Evolutionary conservation across 768 basidiomycete species (phyloP).

Genomic region (Lyophyllum atratum): DNA sequence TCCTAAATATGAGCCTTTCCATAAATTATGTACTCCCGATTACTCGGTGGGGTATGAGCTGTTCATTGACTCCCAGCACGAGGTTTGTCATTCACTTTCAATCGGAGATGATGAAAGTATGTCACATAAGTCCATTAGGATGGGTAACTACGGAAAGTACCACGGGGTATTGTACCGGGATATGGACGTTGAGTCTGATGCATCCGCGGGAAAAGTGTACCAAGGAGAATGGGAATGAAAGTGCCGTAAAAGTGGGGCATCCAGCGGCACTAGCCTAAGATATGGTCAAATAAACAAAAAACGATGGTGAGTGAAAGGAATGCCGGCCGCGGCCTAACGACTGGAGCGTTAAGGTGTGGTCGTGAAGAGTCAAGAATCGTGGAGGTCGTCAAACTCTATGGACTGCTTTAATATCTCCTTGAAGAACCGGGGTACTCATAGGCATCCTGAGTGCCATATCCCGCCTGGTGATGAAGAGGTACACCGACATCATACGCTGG

Average conservation of each 20-base stretch:
- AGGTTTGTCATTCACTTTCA: neutral
- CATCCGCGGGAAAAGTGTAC: slow-evolving; percentile 1
- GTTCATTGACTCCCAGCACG: no score
- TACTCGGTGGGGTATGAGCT: no score
- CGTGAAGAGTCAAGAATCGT: slow-evolving; percentile 6
- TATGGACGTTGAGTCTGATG: slow-evolving; percentile 2
- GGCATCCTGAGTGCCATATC: slow-evolving; percentile 38
- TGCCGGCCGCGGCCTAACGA: slow-evolving; percentile 9
- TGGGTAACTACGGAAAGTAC: slow-evolving; percentile 1
- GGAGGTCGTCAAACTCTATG: slow-evolving; percentile 1
- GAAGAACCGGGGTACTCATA: slow-evolving; percentile 32
- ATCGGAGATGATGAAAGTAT: neutral
- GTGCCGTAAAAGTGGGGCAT: slow-evolving; percentile 10
- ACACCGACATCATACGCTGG: slow-evolving; percentile 56
- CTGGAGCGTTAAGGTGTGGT: slow-evolving; percentile 2
- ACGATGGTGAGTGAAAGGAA: slow-evolving; percentile 18
- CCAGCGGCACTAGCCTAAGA: slow-evolving; percentile 31
- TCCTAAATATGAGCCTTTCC: slow-evolving; percentile 4
- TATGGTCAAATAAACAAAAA: slow-evolving; percentile 16
- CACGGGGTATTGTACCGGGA: slow-evolving; percentile 16
- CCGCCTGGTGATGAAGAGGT: slow-evolving; percentile 63
- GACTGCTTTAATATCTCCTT: slow-evolving; percentile 7
- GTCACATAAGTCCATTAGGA: slow-evolving; percentile 5
- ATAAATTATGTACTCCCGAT: no score
- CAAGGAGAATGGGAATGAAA: slow-evolving; percentile 3